Evolutionary conservation across 1,139 yeast species (phyloP), one percentile per base, ranked within the genome.

Genomic region (Nematodospora anomalae): DNA sequence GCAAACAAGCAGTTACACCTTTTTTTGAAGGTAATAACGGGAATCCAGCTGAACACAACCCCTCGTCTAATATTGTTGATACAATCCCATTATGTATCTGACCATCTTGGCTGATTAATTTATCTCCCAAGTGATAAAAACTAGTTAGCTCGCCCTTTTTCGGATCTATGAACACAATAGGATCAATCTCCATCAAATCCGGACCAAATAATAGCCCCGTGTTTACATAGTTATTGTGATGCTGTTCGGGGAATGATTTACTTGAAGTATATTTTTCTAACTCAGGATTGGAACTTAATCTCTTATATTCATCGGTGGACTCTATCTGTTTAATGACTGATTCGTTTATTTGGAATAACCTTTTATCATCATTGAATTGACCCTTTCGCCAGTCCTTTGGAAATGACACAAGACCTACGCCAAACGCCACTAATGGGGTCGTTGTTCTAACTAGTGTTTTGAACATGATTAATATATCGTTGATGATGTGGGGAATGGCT

Each of bases 1-100:
- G 65, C 30, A 92, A 65, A 33, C 74, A 73, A 0, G 96, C 98
- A 1, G 98, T 92, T 13, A 92, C 96, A n/a, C 97, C 97, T 37
- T 83, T 71, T 39, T 79, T 76, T 38, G 82, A 79, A 1, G 98
- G 97, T n/a, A 92, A 67, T 22, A 73, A 63, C 4, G 90, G 80
- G 55, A 89, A 92, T 13, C 96, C 97, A 53, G 96, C 86, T 31
- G 80, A 73, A 51, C 96, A 88, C 30, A 92, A 67, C 0, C 86
- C 82, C 57, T 92, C 98, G 58, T 92, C 98, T 32, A 92, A 53
- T 26, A 92, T 62, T 2, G 96, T 83, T 1, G 96, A 79, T 2
- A 90, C 63, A 4, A 90, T 71, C 0, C 98, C 98, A 47, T 92
- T 90, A 53, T 92, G 97, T 22, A 92, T 76, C 37, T 79, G 78